Conservation (phyloP, 257 asterid species). For the Hygrophila difformis region DNA sequence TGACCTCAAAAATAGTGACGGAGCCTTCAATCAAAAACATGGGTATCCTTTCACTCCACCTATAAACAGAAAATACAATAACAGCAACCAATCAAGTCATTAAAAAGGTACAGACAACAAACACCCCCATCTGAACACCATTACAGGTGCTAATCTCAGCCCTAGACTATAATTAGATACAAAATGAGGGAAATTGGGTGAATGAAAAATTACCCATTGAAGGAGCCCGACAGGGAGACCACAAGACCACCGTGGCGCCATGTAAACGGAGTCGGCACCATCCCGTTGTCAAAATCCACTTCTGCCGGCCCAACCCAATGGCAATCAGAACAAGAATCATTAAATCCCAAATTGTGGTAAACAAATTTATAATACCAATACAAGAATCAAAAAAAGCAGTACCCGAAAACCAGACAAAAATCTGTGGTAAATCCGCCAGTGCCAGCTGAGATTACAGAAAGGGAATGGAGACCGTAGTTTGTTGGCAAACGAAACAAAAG, state of each 20-base stretch:
- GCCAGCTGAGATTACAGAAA: not conserved
- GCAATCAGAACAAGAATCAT: not conserved
- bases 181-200: not conserved
- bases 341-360: no score
- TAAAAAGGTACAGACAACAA: no score
- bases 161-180: no score
- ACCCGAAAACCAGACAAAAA: conserved; percentile 17
- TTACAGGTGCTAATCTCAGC: not conserved
- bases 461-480: conserved; percentile 3
- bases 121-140: conserved; percentile 1
- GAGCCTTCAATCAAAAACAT: conserved; percentile 51
- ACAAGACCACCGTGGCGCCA: conserved; percentile 66
- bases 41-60: conserved; percentile 52
- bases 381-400: conserved; percentile 22
- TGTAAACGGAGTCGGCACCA: conserved; percentile 54
- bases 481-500: not conserved
- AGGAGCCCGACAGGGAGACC: conserved; percentile 51
- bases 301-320: not conserved
- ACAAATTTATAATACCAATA: not conserved
- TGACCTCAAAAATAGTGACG: conserved; percentile 33
- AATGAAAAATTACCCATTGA: conserved; percentile 37
- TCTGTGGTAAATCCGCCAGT: conserved; percentile 30
- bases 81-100: no score
- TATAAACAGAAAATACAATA: conserved; percentile 11
- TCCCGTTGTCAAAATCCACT: conserved; percentile 20